phyloP scores from a whole-genome alignment of 1,284 basidiomycete species.

The Athelia psychrophila region DNA sequence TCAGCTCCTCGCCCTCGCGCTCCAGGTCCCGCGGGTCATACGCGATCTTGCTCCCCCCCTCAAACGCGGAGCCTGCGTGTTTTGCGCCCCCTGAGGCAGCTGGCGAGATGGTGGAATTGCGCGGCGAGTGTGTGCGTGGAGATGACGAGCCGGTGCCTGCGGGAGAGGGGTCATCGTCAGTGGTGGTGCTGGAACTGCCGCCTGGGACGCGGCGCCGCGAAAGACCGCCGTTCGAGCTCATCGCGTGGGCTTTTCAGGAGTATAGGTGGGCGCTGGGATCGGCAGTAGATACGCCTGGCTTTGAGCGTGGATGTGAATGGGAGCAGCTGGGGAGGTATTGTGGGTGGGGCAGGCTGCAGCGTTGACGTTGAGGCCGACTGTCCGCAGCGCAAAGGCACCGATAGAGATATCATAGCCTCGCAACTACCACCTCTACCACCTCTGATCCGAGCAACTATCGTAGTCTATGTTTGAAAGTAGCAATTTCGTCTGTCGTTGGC shows the following conservation, averaged over 20 bases:
- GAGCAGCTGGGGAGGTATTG: no score
- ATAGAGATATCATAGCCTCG: no score
- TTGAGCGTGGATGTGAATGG: no score
- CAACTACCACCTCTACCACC: no score
- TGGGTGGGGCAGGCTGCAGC: no score
- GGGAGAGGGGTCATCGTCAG: constrained; percentile 24
- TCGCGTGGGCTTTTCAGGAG: constrained; percentile 17
- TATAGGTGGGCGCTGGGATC: no score
- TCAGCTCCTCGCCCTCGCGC: constrained; percentile 69
- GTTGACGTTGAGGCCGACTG: no score
- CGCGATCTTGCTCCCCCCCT: constrained; percentile 84
- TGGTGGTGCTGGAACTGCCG: constrained; percentile 24
- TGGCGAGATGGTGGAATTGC: background rate
- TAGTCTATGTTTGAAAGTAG: no score
- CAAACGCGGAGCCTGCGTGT: constrained; percentile 76
- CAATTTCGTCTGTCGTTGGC: no score
- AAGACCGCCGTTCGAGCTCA: constrained; percentile 43
- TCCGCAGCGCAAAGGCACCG: no score
- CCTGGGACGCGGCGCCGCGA: constrained; percentile 48
- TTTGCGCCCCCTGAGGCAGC: constrained; percentile 14
- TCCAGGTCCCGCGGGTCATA: constrained; percentile 93
- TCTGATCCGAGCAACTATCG: no score
- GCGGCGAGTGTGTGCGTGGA: background rate
- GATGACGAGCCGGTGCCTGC: constrained; percentile 5
- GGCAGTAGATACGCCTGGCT: no score